A percentile compares a stretch with the other conserved stretches of the same genome.
Evolutionary conservation across 176 grass and related monocot genomes (phyloP).

Genomic region (Zizania latifolia): DNA sequence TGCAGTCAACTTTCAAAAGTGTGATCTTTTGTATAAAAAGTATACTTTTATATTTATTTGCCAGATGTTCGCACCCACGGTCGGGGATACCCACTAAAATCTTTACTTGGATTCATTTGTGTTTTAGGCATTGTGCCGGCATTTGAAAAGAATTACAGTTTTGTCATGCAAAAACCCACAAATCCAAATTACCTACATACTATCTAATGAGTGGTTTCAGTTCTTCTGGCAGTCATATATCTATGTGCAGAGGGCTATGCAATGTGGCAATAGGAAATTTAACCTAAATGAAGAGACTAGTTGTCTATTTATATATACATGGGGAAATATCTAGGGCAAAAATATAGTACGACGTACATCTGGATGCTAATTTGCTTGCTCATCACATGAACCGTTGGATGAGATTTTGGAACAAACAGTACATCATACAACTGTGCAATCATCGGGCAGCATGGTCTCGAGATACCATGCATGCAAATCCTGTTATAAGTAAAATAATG

Average conservation of each 20-base stretch:
- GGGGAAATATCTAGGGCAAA: background rate
- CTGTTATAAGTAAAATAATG: background rate
- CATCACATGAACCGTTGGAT: background rate
- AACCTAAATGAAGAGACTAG: background rate
- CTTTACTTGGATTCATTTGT: too few species aligned
- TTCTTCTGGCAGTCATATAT: too few species aligned
- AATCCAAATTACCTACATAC: too few species aligned
- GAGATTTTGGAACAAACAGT: background rate
- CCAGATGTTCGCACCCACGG: too few species aligned
- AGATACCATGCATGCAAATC: slow-evolving; percentile 17
- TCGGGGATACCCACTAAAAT: too few species aligned
- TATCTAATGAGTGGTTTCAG: too few species aligned
- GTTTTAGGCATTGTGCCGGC: too few species aligned
- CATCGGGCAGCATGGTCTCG: background rate
- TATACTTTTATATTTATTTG: too few species aligned
- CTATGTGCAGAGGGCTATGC: background rate
- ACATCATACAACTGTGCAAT: background rate
- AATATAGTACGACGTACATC: background rate
- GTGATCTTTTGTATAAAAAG: too few species aligned
- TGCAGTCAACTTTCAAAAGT: background rate
- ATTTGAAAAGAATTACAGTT: too few species aligned
- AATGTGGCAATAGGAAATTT: background rate
- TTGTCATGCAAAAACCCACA: too few species aligned
- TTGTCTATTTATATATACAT: background rate
- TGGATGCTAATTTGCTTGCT: background rate